A percentile compares a stretch with the other conserved stretches of the same genome.
Evolutionary conservation across 306 rosid genomes (phyloP).

Genomic region (Vigna trinervia): DNA sequence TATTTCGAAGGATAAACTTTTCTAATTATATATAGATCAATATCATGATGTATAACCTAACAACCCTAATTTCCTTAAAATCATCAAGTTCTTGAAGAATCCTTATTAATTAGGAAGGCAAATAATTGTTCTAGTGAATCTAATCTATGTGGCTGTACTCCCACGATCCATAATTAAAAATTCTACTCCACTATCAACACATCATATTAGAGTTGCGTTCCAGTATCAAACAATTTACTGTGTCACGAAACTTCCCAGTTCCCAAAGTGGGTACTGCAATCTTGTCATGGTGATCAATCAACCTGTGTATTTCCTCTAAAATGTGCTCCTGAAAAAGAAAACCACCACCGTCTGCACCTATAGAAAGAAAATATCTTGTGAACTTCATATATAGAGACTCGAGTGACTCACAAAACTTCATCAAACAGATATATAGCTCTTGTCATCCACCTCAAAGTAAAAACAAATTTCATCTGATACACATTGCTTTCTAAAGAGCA

Average conservation of each 20-base stretch:
- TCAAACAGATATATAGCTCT: neutral
- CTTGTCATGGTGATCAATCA: neutral
- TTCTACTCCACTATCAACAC: neutral
- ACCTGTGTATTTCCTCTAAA: neutral
- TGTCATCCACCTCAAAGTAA: constrained; percentile 1
- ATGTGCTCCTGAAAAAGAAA: no score
- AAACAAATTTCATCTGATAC: neutral
- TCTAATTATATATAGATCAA: neutral
- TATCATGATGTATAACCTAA: constrained; percentile 8
- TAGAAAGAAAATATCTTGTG: neutral
- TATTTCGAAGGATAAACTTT: constrained; percentile 9
- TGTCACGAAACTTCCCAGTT: constrained; percentile 11
- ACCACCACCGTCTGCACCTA: neutral
- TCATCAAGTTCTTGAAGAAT: neutral
- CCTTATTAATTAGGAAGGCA: constrained; percentile 21
- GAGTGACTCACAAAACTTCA: neutral
- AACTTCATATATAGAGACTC: neutral
- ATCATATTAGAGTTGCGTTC: neutral
- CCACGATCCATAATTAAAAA: constrained; percentile 11
- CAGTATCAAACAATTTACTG: neutral
- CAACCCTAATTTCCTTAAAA: neutral
- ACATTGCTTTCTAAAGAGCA: neutral
- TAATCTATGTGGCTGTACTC: neutral
- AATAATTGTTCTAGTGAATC: constrained; percentile 1
- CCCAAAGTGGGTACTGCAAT: neutral